Percentiles rank a stretch among this genome's conserved stretches.
Conservation (phyloP, 306 rosid species). For the Abrus pulchellus region DNA sequence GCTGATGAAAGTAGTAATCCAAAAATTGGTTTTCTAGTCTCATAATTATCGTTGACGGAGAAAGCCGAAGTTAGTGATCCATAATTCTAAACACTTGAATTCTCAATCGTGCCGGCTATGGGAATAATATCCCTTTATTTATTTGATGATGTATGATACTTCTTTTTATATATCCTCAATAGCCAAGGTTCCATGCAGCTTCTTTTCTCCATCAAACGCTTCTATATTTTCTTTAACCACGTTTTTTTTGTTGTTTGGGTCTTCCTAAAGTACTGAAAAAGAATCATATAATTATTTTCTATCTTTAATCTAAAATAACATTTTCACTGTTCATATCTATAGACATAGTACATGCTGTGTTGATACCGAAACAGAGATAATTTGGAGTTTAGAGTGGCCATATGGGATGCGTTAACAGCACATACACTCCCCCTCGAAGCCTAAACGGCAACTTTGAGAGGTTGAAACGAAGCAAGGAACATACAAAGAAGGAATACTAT, state of each 20-base stretch:
- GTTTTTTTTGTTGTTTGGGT: too few species aligned
- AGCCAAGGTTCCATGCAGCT: neutral
- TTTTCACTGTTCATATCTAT: neutral
- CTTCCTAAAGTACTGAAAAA: too few species aligned
- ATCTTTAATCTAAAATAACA: neutral
- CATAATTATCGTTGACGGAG: slow-evolving; percentile 43
- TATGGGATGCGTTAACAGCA: slow-evolving; percentile 71
- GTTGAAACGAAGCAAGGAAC: slow-evolving; percentile 42
- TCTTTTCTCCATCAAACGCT: too few species aligned
- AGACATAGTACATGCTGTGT: neutral
- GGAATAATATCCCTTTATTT: too few species aligned
- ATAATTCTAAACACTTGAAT: slow-evolving; percentile 1
- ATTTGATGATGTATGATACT: too few species aligned
- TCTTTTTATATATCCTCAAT: too few species aligned
- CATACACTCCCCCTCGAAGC: slow-evolving; percentile 28
- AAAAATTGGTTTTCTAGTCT: neutral
- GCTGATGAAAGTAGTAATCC: slow-evolving; percentile 18
- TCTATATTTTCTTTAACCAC: too few species aligned
- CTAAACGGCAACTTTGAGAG: neutral
- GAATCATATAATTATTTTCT: neutral
- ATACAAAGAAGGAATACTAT: too few species aligned
- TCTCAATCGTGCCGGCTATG: neutral
- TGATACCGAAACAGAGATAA: slow-evolving; percentile 46
- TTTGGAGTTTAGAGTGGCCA: neutral
- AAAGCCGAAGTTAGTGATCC: slow-evolving; percentile 13